Percentiles rank a stretch among this genome's conserved stretches.
Evolutionary conservation across 306 rosid genomes (phyloP).

Genomic region (Trifolium repens): DNA sequence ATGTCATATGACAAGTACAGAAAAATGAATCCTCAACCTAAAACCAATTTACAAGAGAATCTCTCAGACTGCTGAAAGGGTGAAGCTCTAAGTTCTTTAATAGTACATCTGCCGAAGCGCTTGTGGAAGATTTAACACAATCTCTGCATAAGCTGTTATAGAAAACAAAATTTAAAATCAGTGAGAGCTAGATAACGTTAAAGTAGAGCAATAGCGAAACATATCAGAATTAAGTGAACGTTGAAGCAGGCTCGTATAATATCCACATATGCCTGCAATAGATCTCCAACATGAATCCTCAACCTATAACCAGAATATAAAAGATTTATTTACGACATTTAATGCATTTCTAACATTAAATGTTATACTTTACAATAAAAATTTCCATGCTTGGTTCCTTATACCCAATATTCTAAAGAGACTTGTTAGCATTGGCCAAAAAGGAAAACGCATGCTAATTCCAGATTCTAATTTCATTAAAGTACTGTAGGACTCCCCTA

Average conservation of each 20-base stretch:
- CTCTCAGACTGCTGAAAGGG: slow-evolving; percentile 30
- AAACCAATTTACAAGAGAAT: slow-evolving; percentile 49
- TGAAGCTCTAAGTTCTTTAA: slow-evolving; percentile 43
- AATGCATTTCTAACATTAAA: neutral
- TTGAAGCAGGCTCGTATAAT: slow-evolving; percentile 16
- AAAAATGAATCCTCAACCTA: slow-evolving; percentile 32
- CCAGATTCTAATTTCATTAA: slow-evolving; percentile 19
- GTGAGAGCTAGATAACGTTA: neutral
- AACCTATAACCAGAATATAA: neutral
- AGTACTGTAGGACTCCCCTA: slow-evolving; percentile 13
- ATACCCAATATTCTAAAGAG: neutral
- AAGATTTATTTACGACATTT: neutral
- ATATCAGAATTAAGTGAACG: slow-evolving; percentile 20
- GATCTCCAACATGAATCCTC: no score
- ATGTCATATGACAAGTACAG: slow-evolving; percentile 29
- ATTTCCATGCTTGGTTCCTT: neutral
- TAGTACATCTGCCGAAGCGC: slow-evolving; percentile 68
- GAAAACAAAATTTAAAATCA: slow-evolving; percentile 34
- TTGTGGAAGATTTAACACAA: slow-evolving; percentile 78
- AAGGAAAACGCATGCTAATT: neutral
- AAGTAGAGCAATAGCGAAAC: slow-evolving; percentile 24
- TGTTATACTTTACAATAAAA: neutral
- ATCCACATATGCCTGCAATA: no score
- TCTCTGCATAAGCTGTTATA: slow-evolving; percentile 86
- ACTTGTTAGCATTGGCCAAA: neutral